Base-by-base conservation (phyloP, 768 basidiomycete genomes). In the Epithele typhae region DNA sequence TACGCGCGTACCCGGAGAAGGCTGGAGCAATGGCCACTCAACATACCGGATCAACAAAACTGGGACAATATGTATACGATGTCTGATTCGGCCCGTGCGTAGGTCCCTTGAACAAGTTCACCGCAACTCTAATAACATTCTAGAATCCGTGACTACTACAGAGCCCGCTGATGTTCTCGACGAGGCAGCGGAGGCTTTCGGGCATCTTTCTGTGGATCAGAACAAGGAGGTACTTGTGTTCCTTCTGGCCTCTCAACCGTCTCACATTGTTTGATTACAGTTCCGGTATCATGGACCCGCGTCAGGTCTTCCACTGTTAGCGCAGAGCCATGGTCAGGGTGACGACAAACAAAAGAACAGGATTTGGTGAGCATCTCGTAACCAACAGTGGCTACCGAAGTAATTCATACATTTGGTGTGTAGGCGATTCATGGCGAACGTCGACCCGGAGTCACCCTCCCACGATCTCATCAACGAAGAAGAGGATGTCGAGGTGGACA, bases 231-330 rank as follows among this genome's bases (percentile, higher is more conserved):
- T 85, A 53, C 9, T 59, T 38, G 19, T 34, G 5, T 12, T 23
- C 11, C 15, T 5, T 17, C 22, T 14, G 18, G 22, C n/a, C 11
- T 25, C 1, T 23, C 6, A 12, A 38, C 57, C 52, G 46, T 62
- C 21, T 24, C 25, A 22, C n/a, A 7, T 8, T 5, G 18, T 14
- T 44, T 45, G 58, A 50, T 18, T 45, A 25, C 37, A 94, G 82
- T 77, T 94, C 37, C 84, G 92, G 46, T 94, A 84, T 60, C 92
- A 93, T 48, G 87, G 90, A 12, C 75, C 81, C 64, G 71, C 78
- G 3, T 84, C 84, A 54, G 90, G 90, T 7, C 68, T 92, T 22
- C 82, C 88, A 51, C 69, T 92, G 25, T 72, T 92, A n/a, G 78
- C 77, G 15, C 71, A 76, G 44, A 82, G 74, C 45, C 75, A 78